Conservation (phyloP, 495 filamentous ascomycete genomes). For the Hypomontagnella submonticulosa region DNA sequence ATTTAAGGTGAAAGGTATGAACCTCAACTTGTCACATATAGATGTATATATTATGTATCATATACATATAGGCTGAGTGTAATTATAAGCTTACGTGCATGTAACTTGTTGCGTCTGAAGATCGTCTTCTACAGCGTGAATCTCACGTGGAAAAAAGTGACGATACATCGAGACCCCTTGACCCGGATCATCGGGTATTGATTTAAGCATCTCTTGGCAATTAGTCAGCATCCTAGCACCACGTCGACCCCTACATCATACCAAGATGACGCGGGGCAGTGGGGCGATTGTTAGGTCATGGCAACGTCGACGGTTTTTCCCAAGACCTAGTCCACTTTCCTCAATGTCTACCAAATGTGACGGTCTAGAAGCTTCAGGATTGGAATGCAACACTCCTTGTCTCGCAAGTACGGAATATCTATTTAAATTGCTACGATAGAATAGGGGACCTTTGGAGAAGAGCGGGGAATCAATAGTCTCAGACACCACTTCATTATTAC, state of each 20-base stretch:
- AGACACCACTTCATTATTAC: not conserved
- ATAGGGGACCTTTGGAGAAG: not conserved
- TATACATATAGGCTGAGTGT: no score
- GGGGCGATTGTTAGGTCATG: slow-evolving; percentile 33
- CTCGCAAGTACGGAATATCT: slow-evolving; percentile 9
- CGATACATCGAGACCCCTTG: slow-evolving; percentile 25
- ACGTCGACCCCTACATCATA: not conserved
- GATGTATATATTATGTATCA: no score
- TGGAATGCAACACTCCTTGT: slow-evolving; percentile 36
- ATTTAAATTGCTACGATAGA: not conserved
- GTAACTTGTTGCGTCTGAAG: not conserved
- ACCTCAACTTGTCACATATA: no score
- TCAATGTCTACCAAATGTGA: not conserved
- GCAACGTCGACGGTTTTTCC: slow-evolving; percentile 25
- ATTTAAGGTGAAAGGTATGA: no score
- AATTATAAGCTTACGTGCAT: not conserved
- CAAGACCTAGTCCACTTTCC: not conserved
- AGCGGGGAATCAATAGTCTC: slow-evolving; percentile 3
- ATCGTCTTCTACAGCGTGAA: not conserved
- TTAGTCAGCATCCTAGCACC: slow-evolving; percentile 5
- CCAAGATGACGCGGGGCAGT: slow-evolving; percentile 38
- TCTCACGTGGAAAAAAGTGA: slow-evolving; percentile 9
- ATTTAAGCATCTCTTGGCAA: not conserved
- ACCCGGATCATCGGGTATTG: slow-evolving; percentile 20
- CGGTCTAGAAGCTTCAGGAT: slow-evolving; percentile 24